Conservation (phyloP, 352 stramenopile species). For the Blastocystis sp. region DNA sequence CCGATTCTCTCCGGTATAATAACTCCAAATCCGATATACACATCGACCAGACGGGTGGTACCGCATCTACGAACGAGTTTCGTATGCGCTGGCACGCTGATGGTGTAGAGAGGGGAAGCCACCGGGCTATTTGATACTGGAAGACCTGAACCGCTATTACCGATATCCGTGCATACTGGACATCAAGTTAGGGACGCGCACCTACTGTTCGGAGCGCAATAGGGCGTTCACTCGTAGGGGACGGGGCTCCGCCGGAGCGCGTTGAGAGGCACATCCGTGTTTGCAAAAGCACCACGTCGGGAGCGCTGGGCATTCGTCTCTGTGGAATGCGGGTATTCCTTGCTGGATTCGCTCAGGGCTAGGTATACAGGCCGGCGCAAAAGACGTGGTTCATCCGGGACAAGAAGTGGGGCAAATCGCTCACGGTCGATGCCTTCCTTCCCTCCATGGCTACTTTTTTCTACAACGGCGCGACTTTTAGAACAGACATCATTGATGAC, state of each 20-base stretch:
- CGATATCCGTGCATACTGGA: slow-evolving; percentile 36
- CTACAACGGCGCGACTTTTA: slow-evolving; percentile 10
- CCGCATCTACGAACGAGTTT: background rate
- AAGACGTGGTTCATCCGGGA: slow-evolving; percentile 4
- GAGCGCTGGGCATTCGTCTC: slow-evolving; percentile 44
- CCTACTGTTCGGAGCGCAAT: slow-evolving; percentile 13
- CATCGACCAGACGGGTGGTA: background rate
- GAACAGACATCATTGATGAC: slow-evolving; percentile 28
- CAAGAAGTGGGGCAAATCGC: slow-evolving; percentile 36
- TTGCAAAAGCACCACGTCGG: slow-evolving; percentile 49
- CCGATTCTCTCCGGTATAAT: background rate
- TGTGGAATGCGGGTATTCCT: slow-evolving; percentile 41
- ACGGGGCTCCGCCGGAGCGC: slow-evolving; percentile 29
- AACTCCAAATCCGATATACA: background rate
- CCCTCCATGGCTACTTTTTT: slow-evolving; percentile 35
- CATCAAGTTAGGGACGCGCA: slow-evolving; percentile 39
- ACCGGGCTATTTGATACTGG: slow-evolving; percentile 21
- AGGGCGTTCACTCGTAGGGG: background rate
- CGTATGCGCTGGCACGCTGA: background rate
- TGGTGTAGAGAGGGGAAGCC: background rate
- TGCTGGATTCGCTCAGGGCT: background rate
- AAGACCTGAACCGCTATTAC: slow-evolving; percentile 49
- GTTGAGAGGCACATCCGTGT: slow-evolving; percentile 40
- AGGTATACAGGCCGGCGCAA: slow-evolving; percentile 12
- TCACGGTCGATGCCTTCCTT: background rate